Evolutionary conservation across 306 rosid genomes (phyloP).

Genomic region (Vigna angularis): DNA sequence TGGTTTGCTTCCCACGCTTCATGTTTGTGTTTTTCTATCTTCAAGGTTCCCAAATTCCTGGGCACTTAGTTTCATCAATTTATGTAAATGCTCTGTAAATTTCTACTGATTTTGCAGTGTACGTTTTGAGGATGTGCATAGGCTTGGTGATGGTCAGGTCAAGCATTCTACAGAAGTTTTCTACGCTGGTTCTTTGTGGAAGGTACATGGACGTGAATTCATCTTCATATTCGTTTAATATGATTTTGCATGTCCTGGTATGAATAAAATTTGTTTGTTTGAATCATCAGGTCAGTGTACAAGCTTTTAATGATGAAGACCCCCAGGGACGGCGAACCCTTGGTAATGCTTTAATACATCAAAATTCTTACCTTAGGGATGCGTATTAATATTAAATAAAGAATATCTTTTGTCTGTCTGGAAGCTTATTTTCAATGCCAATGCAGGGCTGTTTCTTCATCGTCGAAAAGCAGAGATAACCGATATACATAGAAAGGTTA

Average conservation of each 20-base stretch:
- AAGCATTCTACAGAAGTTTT: conserved; percentile 93
- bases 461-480: conserved; percentile 60
- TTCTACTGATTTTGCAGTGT: conserved; percentile 68
- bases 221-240: conserved; percentile 31
- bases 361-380: conserved; percentile 29
- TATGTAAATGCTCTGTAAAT: conserved; percentile 36
- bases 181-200: conserved; percentile 99
- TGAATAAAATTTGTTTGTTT: conserved; percentile 45
- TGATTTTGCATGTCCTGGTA: conserved; percentile 39
- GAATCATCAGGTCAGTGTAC: conserved; percentile 84
- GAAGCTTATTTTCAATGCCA: conserved; percentile 43
- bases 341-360: conserved; percentile 60
- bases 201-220: conserved; percentile 64
- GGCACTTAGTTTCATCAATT: conserved; percentile 21
- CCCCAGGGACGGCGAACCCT: conserved; percentile 94
- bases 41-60: conserved; percentile 33
- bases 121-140: conserved; percentile 95
- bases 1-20: conserved; percentile 31
- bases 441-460: conserved; percentile 93
- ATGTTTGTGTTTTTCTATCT: background rate
- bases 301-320: conserved; percentile 97
- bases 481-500: conserved; percentile 55
- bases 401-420: conserved; percentile 23
- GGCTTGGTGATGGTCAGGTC: conserved; percentile 98
- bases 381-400: conserved; percentile 26